A percentile compares a stretch with the other conserved stretches of the same genome.
Evolutionary conservation across 1,284 basidiomycete species (phyloP).

Genomic region (Golubevia sp.): DNA sequence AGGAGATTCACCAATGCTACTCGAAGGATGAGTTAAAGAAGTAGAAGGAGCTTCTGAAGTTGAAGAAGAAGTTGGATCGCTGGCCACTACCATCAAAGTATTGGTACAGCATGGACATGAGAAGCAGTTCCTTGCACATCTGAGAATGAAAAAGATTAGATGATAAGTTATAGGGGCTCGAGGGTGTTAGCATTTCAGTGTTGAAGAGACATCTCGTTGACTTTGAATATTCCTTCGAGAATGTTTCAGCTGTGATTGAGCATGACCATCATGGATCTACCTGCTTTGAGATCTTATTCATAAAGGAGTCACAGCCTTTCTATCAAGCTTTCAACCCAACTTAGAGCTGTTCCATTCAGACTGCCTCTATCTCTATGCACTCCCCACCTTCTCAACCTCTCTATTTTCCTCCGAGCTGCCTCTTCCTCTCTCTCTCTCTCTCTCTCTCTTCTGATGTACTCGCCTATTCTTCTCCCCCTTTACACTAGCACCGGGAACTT

Average conservation of each 20-base stretch:
- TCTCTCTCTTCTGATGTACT: too few species aligned
- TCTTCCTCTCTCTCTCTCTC: too few species aligned
- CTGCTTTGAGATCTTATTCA: too few species aligned
- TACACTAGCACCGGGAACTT: constrained; percentile 94
- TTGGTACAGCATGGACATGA: constrained; percentile 89
- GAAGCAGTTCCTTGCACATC: constrained; percentile 97
- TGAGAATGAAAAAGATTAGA: constrained; percentile 60
- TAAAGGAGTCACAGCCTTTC: too few species aligned
- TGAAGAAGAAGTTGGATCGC: constrained; percentile 69
- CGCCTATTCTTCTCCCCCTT: constrained; percentile 92
- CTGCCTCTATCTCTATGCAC: too few species aligned
- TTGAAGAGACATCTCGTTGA: neutral
- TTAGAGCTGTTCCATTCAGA: too few species aligned
- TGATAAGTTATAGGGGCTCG: neutral
- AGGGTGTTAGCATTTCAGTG: neutral
- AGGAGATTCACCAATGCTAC: constrained; percentile 74
- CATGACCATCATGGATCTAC: too few species aligned
- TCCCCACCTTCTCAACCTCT: too few species aligned
- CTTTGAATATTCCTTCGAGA: too few species aligned
- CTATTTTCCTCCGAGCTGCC: too few species aligned
- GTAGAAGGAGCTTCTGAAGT: constrained; percentile 65
- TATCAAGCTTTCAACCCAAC: too few species aligned
- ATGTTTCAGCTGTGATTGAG: too few species aligned
- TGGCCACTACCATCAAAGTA: constrained; percentile 82
- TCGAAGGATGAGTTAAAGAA: constrained; percentile 60